These are phyloP conservation scores for Fusarium sacchari DNA, from an alignment of 2,329 filamentous ascomycete genomes.

Conservation along the genomic window DNA sequence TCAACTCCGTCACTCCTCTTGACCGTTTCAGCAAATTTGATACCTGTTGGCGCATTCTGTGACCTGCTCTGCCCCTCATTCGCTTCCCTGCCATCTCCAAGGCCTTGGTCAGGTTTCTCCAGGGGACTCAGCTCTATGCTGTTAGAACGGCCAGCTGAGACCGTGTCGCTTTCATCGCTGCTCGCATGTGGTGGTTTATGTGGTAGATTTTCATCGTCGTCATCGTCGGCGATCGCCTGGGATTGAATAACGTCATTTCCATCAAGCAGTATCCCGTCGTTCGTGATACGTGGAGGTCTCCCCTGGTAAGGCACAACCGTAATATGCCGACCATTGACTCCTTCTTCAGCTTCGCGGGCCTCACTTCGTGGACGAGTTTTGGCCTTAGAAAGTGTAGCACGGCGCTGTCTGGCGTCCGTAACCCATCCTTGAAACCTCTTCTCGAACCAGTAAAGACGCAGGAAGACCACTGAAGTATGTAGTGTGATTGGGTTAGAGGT, in stretches of 20 bases:
- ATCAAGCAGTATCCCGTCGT: conserved; percentile 66
- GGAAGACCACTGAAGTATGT: conserved; percentile 86
- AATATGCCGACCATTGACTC: conserved; percentile 74
- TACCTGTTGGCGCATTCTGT: conserved; percentile 49
- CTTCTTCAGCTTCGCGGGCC: conserved; percentile 63
- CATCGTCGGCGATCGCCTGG: conserved; percentile 43
- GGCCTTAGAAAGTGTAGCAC: conserved; percentile 72
- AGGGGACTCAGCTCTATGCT: conserved; percentile 39
- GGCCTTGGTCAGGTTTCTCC: conserved; percentile 31
- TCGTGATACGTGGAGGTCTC: conserved; percentile 65
- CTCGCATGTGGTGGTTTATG: conserved; percentile 34
- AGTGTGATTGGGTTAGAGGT: conserved; percentile 85
- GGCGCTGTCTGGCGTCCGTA: conserved; percentile 73
- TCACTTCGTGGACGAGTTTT: conserved; percentile 61
- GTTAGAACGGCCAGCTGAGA: conserved; percentile 43
- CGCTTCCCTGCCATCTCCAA: conserved; percentile 15
- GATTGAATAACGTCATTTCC: conserved; percentile 37
- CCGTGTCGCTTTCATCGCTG: conserved; percentile 53
- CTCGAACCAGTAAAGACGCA: conserved; percentile 98
- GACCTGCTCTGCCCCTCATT: conserved; percentile 15
- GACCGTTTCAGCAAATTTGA: conserved; percentile 76
- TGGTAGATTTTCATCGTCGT: conserved; percentile 46
- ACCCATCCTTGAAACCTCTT: conserved; percentile 91
- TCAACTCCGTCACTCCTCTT: conserved; percentile 66
- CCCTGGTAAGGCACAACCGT: conserved; percentile 70